Base-by-base conservation (phyloP, 768 basidiomycete genomes). In the Flagelloscypha sp. region DNA sequence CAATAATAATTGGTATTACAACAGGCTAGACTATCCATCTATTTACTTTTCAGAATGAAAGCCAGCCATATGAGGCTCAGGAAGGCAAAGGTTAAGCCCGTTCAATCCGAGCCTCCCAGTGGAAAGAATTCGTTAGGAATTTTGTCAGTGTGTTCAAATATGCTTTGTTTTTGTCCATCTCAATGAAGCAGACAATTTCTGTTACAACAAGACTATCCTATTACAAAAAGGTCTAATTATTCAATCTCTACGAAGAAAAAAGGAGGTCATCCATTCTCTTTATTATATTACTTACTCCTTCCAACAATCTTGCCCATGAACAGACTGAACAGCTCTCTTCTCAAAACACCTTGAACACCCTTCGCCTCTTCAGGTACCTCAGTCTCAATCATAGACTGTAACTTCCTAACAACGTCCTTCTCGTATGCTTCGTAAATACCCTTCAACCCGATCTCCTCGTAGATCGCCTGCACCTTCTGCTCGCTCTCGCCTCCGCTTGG, bases 251-350 rank as follows among this genome's bases (percentile, higher is more conserved):
- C 33, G n/a, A 24, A 23, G 19, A 17, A 28, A 3, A 40, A 33
- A 19, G 41, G 38, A 7, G 45, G 37, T 11, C 50, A 53, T 33
- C 13, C 20, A n/a, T 13, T 16, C 18, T 27, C 22, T 28, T 11
- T 27, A 6, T 12, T 13, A 10, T 28, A 36, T 44, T 65, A 79
- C 62, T 74, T 77, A 42, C 59, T 71, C 43, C 76, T 65, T 57
- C 69, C 68, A 48, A 78, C 74, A 23, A 98, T 93, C 70, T 98
- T 98, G 41, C 72, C 70, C 54, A 98, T 61, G 66, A 95, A 97
- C 48, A 71, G 78, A 42, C 68, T 70, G 60, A 97, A 94, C 39
- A 95, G 83, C 42, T 77, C 78, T 35, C 65, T 59, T 52, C 59
- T 73, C 61, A 79, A 53, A 16, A 66, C 66, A 0, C 56, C 58